These are phyloP conservation scores for Cyclotella choctawhatcheeana DNA, from an alignment of 108 stramenopile genomes.

Conservation along the genomic window DNA sequence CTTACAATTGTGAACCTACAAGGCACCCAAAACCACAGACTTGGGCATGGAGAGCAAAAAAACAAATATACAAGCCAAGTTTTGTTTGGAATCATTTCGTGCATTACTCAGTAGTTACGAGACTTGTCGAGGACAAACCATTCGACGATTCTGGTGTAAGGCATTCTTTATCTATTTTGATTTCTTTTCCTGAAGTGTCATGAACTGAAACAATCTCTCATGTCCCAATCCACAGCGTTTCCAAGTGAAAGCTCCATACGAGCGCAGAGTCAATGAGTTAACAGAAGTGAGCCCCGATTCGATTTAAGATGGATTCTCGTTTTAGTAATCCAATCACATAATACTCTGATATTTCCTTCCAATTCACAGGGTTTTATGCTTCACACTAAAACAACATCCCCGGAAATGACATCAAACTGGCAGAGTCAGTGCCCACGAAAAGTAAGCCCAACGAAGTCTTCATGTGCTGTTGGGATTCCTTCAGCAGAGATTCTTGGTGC, in stretches of 20 bases:
- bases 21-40: slow-evolving; percentile 41
- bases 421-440: slow-evolving; percentile 21
- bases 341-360: no score
- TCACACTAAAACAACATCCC: slow-evolving; percentile 42
- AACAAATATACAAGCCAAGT: slow-evolving; percentile 44
- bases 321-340: no score
- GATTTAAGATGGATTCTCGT: no score
- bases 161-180: no score
- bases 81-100: slow-evolving; percentile 50
- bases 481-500: slow-evolving; percentile 11
- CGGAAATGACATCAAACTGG: slow-evolving; percentile 37
- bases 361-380: slow-evolving; percentile 31
- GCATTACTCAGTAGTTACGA: slow-evolving; percentile 39
- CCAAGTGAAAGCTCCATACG: slow-evolving; percentile 29
- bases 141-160: slow-evolving; percentile 12
- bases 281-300: slow-evolving; percentile 40
- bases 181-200: no score
- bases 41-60: slow-evolving; percentile 47
- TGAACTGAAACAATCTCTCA: no score
- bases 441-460: slow-evolving; percentile 11
- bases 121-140: slow-evolving; percentile 28
- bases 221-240: slow-evolving; percentile 34
- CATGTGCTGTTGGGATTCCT: slow-evolving; percentile 44
- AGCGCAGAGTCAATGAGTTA: slow-evolving; percentile 44
- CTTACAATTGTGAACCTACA: slow-evolving; percentile 49